Conservation (phyloP, 169 alveolate species). For the Theileria parva region DNA sequence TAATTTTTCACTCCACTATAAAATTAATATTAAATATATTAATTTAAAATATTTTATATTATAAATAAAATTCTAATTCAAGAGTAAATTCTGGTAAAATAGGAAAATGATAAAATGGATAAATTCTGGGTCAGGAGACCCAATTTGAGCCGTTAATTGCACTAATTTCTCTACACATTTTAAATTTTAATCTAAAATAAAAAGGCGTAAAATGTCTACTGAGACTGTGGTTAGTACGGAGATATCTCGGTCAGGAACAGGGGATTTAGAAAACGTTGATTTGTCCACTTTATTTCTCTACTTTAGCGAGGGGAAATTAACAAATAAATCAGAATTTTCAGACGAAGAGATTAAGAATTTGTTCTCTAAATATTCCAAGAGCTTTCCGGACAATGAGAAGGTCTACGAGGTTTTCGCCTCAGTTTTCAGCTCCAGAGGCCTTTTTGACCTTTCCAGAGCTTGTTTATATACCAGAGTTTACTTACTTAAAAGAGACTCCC, state of each 20-base stretch:
- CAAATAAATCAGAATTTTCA: slow-evolving; percentile 2
- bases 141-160: no score
- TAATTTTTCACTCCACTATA: no score
- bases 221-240: not conserved
- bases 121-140: no score
- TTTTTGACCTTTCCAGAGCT: slow-evolving; percentile 28
- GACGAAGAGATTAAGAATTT: slow-evolving; percentile 2
- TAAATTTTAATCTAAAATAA: not conserved
- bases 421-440: slow-evolving; percentile 27
- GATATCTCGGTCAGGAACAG: not conserved
- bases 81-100: no score
- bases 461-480: slow-evolving; percentile 42
- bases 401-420: slow-evolving; percentile 37
- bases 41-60: not conserved
- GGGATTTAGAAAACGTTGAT: not conserved
- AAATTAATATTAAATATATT: no score
- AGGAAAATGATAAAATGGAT: no score
- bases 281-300: slow-evolving; percentile 10
- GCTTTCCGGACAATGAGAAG: slow-evolving; percentile 37
- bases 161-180: not conserved
- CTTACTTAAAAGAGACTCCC: slow-evolving; percentile 38
- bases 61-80: not conserved
- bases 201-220: not conserved
- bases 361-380: not conserved
- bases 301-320: not conserved